Percentiles rank a stretch among this genome's conserved stretches.
These are phyloP conservation scores for Monosporascus sp. DNA, from an alignment of 2,329 filamentous ascomycete genomes.

Conservation along the genomic window DNA sequence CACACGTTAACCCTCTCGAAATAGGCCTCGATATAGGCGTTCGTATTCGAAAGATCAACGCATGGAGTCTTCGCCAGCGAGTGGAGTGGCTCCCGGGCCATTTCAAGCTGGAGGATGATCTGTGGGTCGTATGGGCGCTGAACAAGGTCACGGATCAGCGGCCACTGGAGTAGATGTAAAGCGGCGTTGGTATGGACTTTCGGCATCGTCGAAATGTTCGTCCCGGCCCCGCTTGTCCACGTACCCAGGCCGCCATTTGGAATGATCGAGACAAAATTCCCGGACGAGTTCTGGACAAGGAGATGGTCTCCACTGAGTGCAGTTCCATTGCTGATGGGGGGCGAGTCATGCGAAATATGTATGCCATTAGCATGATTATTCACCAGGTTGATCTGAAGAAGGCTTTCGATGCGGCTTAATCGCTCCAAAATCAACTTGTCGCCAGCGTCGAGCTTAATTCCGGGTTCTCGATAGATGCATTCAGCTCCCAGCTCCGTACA, in stretches of 20 bases:
- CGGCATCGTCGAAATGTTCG: constrained; percentile 80
- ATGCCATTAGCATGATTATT: constrained; percentile 45
- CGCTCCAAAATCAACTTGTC: constrained; percentile 82
- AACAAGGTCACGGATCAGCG: constrained; percentile 72
- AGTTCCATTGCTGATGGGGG: constrained; percentile 60
- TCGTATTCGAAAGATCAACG: constrained; percentile 69
- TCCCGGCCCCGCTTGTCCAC: constrained; percentile 54
- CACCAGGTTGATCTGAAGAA: constrained; percentile 67
- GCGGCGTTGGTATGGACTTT: constrained; percentile 79
- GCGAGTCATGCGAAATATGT: constrained; percentile 56
- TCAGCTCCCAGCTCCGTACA: constrained; percentile 78
- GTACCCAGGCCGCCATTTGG: constrained; percentile 65
- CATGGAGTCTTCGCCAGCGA: constrained; percentile 59
- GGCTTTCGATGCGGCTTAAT: constrained; percentile 68
- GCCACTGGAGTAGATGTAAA: constrained; percentile 73
- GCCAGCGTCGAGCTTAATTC: constrained; percentile 80
- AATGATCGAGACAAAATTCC: constrained; percentile 48
- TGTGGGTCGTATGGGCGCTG: constrained; percentile 74
- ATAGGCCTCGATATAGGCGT: constrained; percentile 71
- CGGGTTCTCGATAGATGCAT: constrained; percentile 79
- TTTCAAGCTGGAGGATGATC: constrained; percentile 75
- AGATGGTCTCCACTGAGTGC: constrained; percentile 54
- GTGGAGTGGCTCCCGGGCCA: constrained; percentile 70
- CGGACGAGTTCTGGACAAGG: constrained; percentile 39
- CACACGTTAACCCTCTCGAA: constrained; percentile 78